Evolutionary conservation across 306 rosid species (phyloP).

Genomic region (Carpinus viminea): DNA sequence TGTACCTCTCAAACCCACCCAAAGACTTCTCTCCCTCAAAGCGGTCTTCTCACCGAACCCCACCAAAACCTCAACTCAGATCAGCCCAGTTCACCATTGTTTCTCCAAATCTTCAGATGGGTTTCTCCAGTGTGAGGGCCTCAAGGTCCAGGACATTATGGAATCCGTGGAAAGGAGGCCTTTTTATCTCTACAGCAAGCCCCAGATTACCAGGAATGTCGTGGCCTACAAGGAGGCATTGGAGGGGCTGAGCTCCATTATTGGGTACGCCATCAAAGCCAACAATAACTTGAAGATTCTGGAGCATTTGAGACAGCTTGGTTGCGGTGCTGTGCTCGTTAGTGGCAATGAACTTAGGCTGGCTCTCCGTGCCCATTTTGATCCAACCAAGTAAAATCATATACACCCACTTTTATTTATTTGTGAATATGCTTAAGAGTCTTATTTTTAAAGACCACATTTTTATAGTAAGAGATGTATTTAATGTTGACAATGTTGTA

Average conservation of each 20-base stretch:
- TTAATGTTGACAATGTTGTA: not conserved
- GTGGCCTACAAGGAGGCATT: constrained; percentile 80
- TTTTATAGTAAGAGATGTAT: not conserved
- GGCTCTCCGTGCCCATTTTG: constrained; percentile 85
- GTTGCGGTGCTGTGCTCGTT: constrained; percentile 96
- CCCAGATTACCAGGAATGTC: constrained; percentile 80
- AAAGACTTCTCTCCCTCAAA: constrained; percentile 39
- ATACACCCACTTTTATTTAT: not conserved
- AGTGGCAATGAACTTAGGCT: constrained; percentile 88
- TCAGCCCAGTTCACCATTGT: constrained; percentile 61
- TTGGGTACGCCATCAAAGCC: constrained; percentile 94
- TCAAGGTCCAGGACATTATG: constrained; percentile 79
- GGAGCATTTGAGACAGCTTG: constrained; percentile 79
- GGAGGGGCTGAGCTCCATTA: constrained; percentile 68
- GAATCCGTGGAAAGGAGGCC: constrained; percentile 86
- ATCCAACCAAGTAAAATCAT: constrained; percentile 66
- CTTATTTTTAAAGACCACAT: not conserved
- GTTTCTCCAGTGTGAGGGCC: constrained; percentile 65
- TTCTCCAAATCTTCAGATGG: constrained; percentile 82
- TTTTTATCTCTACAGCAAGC: constrained; percentile 86
- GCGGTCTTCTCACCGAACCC: constrained; percentile 65
- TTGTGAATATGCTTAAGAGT: constrained; percentile 10
- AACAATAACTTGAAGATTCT: constrained; percentile 87
- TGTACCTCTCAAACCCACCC: constrained; percentile 32
- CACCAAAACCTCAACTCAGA: constrained; percentile 34